Percentiles rank a stretch among this genome's conserved stretches.
Conservation (phyloP, 1,284 basidiomycete species). For the Papiliotrema nemorosa region DNA sequence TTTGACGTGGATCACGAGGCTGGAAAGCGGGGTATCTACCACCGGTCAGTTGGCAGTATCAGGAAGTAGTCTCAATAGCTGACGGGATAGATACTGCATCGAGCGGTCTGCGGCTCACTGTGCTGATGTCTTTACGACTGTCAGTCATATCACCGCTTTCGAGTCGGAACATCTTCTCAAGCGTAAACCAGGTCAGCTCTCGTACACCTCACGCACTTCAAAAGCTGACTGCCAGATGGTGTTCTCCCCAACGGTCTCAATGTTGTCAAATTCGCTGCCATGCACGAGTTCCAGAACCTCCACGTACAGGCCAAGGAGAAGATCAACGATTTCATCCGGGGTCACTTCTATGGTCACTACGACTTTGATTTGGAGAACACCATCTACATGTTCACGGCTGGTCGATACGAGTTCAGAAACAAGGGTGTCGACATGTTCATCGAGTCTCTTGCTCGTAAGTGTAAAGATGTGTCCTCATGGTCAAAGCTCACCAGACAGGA, state of each 20-base stretch:
- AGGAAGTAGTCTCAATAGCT: constrained; percentile 25
- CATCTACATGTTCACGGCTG: constrained; percentile 98
- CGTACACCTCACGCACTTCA: not conserved
- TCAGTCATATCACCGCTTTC: constrained; percentile 96
- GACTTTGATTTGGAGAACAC: constrained; percentile 96
- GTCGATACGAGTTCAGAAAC: constrained; percentile 97
- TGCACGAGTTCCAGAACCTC: constrained; percentile 96
- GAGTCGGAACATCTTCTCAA: constrained; percentile 95
- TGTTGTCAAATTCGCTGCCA: constrained; percentile 91
- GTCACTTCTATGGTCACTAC: constrained; percentile 97
- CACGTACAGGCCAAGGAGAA: constrained; percentile 90
- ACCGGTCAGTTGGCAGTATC: constrained; percentile 45
- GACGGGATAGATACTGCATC: constrained; percentile 87
- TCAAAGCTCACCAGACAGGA: constrained; percentile 32
- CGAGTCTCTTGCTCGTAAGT: constrained; percentile 78
- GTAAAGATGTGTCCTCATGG: not conserved
- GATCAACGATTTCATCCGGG: constrained; percentile 95
- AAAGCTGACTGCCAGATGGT: constrained; percentile 59
- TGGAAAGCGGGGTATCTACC: constrained; percentile 90
- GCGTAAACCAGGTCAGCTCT: constrained; percentile 67
- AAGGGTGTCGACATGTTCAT: constrained; percentile 99
- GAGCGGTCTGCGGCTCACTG: constrained; percentile 92
- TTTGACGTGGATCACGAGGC: constrained; percentile 99
- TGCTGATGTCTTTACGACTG: constrained; percentile 96
- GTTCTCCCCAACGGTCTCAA: constrained; percentile 98